Percentiles rank a stretch among this genome's conserved stretches.
Evolutionary conservation across 2,329 filamentous ascomycete species (phyloP).

Genomic region (Trichophyton simii): DNA sequence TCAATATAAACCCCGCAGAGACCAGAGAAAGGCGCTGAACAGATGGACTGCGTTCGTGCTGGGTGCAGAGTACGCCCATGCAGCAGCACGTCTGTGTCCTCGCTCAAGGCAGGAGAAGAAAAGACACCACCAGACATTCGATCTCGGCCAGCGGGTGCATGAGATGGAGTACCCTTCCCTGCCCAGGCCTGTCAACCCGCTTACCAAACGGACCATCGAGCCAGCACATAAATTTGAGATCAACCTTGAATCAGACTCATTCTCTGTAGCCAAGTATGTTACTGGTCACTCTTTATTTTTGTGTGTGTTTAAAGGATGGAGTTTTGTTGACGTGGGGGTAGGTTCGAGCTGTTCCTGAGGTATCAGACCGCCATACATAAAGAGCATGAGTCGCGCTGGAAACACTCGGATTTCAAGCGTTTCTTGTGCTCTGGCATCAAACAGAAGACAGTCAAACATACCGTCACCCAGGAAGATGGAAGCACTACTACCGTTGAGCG

Average conservation of each 20-base stretch:
- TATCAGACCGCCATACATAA: constrained; percentile 37
- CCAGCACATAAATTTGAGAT: constrained; percentile 39
- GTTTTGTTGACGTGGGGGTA: constrained; percentile 10
- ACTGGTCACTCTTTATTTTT: background rate
- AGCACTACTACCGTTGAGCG: constrained; percentile 22
- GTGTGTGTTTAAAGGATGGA: background rate
- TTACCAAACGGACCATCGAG: constrained; percentile 31
- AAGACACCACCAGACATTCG: constrained; percentile 31
- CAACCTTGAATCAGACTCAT: constrained; percentile 35
- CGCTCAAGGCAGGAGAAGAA: constrained; percentile 35
- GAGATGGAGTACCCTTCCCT: constrained; percentile 34
- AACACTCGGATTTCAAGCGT: constrained; percentile 33
- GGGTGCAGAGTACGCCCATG: constrained; percentile 36
- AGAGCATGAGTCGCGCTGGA: constrained; percentile 34
- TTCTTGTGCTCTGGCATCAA: constrained; percentile 38
- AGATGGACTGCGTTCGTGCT: constrained; percentile 37
- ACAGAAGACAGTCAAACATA: constrained; percentile 24
- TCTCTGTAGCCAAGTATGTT: constrained; percentile 35
- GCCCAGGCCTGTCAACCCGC: constrained; percentile 33
- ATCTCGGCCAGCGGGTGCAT: constrained; percentile 31
- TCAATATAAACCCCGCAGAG: constrained; percentile 32
- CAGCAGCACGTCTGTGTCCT: constrained; percentile 35
- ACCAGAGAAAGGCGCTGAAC: constrained; percentile 38
- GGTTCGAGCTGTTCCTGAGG: constrained; percentile 35
- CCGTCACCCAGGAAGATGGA: constrained; percentile 4